These are phyloP conservation scores for Pichia cabralensis DNA, from an alignment of 805 yeast species.

Conservation along the genomic window DNA sequence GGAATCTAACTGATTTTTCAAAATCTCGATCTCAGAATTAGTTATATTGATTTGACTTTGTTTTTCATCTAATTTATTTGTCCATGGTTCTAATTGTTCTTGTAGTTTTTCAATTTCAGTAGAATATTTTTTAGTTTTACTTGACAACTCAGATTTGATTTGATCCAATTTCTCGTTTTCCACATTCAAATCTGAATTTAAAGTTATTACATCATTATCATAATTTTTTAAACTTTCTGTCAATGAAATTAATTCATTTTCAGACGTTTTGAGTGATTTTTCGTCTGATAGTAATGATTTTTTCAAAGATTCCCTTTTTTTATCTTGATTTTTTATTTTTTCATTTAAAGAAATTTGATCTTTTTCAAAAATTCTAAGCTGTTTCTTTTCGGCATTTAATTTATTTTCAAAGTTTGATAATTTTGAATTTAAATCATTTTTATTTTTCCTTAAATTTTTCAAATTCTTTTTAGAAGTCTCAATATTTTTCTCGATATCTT, in stretches of 20 bases:
- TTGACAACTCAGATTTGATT: conserved; percentile 56
- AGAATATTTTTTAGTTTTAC: conserved; percentile 62
- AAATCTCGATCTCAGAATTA: conserved; percentile 52
- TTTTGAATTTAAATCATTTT: conserved; percentile 16
- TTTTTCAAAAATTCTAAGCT: conserved; percentile 38
- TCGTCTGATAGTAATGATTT: conserved; percentile 43
- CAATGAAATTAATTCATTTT: conserved; percentile 36
- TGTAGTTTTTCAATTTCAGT: conserved; percentile 56
- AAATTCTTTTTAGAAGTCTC: conserved; percentile 32
- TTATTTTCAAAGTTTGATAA: conserved; percentile 18
- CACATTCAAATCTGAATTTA: conserved; percentile 34
- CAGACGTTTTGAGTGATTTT: conserved; percentile 34
- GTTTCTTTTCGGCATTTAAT: conserved; percentile 25
- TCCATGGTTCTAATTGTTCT: conserved; percentile 74
- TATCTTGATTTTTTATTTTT: conserved; percentile 53
- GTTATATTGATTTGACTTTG: conserved; percentile 57
- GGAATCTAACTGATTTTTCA: conserved; percentile 36
- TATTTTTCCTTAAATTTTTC: conserved; percentile 21
- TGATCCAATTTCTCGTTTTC: conserved; percentile 54
- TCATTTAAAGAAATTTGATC: conserved; percentile 67
- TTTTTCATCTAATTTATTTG: conserved; percentile 50
- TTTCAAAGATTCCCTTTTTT: conserved; percentile 47
- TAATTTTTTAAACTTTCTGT: conserved; percentile 35
- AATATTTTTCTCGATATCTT: conserved; percentile 4
- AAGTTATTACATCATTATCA: conserved; percentile 33